Evolutionary conservation across 139 green algal genomes (phyloP), one percentile per base, ranked within the genome.

Genomic region (Micromonas pusilla): DNA sequence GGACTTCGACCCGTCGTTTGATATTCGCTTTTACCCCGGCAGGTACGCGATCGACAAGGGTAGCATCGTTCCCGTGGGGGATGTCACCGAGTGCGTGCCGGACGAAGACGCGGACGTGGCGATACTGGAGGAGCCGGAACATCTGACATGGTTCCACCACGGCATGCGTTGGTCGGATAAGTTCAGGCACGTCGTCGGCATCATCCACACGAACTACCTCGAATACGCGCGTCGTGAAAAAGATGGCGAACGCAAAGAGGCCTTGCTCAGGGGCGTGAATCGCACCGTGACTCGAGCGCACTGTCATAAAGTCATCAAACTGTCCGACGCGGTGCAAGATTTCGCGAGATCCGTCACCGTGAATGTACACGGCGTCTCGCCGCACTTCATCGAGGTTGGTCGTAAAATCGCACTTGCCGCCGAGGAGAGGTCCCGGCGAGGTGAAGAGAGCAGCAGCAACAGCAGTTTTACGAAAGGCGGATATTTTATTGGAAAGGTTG

Each of bases 131-230:
- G 96, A 99, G 88, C 96, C 96, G 1, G 96, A 99, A 88, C 96
- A 99, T 85, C 84, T 99, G 26, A 98, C 90, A 72, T 99, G 95
- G 93, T 80, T 65, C 66, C 95, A 99, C 87, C 94, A 97, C 78
- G 96, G 96, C 1, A 73, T 72, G 57, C 86, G 95, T 31, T 99
- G 96, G 96, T 97, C 90, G 5, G 88, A 97, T 86, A 96, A 96
- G 85, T 99, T 99, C 82, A 83, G 91, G 45, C 91, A 97, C 81
- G 96, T 99, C 34, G 95, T 95, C 0, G 95, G 92, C 25, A 89
- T 99, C 66, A 92, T 98, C 82, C 95, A 99, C 89, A 99, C 95
- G 73, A 99, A 99, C 87, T 99, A 99, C 85, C 87, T 98, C 64
- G 95, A 99, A 84, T 99, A 99, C 77, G 95, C 89, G 2, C 83